Evolutionary conservation across 2,329 filamentous ascomycete species (phyloP), one percentile per base, ranked within the genome.

Genomic region (Aaosphaeria pasadenensis): DNA sequence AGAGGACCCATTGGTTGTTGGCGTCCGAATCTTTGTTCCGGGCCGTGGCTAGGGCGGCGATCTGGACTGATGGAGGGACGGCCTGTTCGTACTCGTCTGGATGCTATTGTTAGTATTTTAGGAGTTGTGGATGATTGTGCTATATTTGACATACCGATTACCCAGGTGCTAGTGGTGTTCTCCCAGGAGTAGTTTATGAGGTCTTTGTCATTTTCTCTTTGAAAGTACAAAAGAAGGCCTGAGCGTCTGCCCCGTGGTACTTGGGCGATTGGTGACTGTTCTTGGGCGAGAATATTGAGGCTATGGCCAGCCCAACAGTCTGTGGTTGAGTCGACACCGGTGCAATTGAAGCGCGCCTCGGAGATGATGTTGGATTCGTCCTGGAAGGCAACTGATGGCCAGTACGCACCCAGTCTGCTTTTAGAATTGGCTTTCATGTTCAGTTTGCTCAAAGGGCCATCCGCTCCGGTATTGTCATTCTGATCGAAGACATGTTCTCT

Each of bases 401-500:
- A 48, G 30, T 48, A 48, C 5, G 46, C 31, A 11, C 35, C 46
- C 30, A 48, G 38, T 42, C 35, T 9, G 29, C 24, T 40, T 11
- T 44, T 33, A 11, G 11, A 4, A 11, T 24, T 42, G 30, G 38
- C 30, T 30, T 17, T 40, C 17, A 48, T 48, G 24, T 48, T 48
- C 13, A 40, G 42, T 7, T 7, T 24, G 30, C 35, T 48, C 6
- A 45, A 36, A 30, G 11, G 32, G 5, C 42, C 46, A 13, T 6
- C 29, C 5, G 17, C 17, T 5, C 46, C 46, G 4, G 42, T 32
- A 35, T 33, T 36, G 11, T 41, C 35, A n/a, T 13, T 31, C 11
- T 45, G 29, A 36, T 41, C 39, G 46, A 48, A 48, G 13, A 48
- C 35, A 28, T 17, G 36, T 31, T 48, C 46, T 30, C 41, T 42